phyloP scores from a whole-genome alignment of 805 yeast genomes.

The Candida saitoana region DNA sequence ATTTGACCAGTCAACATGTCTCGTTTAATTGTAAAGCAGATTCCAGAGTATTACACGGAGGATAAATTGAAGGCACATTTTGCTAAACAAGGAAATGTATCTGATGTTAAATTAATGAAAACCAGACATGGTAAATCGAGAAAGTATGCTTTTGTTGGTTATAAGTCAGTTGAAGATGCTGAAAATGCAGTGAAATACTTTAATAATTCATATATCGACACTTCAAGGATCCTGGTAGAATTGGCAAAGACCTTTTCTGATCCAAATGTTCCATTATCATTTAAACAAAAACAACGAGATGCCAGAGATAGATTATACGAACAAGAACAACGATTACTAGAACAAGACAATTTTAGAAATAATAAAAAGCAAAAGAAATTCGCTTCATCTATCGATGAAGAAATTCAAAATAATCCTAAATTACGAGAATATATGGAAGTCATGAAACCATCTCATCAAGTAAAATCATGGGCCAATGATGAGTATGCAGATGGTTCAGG shows the following conservation, averaged over 20 bases:
- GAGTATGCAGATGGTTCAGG: conserved; percentile 43
- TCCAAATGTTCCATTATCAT: conserved; percentile 69
- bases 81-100: conserved; percentile 55
- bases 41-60: conserved; percentile 76
- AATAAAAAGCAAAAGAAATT: conserved; percentile 36
- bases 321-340: conserved; percentile 40
- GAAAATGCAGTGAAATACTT: conserved; percentile 70
- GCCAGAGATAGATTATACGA: conserved; percentile 44
- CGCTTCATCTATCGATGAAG: conserved; percentile 47
- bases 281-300: conserved; percentile 34
- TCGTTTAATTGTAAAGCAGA: conserved; percentile 85
- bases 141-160: conserved; percentile 91
- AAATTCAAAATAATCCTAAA: conserved; percentile 60
- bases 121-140: conserved; percentile 83
- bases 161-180: conserved; percentile 69
- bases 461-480: conserved; percentile 74
- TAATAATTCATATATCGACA: conserved; percentile 75
- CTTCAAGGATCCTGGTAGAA: conserved; percentile 73
- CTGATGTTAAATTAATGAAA: conserved; percentile 84
- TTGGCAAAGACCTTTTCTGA: conserved; percentile 84
- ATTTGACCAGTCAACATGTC: conserved; percentile 46
- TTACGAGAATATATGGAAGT: conserved; percentile 78
- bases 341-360: conserved; percentile 34
- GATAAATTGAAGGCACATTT: conserved; percentile 68
- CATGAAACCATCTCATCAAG: conserved; percentile 70